Evolutionary conservation across 768 basidiomycete species (phyloP).

Genomic region (Rhodotorula taiwanensis): DNA sequence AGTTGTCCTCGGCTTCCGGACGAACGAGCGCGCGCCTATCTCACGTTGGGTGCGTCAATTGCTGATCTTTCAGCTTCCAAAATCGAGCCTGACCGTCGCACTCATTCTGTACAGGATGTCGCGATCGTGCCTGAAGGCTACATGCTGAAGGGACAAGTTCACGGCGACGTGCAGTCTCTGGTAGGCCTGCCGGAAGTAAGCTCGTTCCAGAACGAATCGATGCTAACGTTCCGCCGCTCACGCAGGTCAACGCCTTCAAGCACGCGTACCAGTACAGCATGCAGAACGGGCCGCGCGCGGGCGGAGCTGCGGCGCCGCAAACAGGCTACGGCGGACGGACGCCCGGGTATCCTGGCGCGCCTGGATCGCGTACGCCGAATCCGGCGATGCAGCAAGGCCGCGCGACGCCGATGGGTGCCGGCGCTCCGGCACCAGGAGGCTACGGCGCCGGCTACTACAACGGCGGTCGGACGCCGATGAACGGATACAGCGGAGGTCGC

Average conservation of each 20-base stretch:
- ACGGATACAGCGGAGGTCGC: neutral
- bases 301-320: neutral
- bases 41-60: conserved; percentile 88
- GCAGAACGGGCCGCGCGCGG: neutral
- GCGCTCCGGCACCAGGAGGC: no score
- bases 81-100: no score
- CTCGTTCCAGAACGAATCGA: no score
- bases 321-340: neutral
- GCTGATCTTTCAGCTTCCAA: neutral
- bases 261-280: conserved; percentile 14
- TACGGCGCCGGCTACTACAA: no score
- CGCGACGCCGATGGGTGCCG: no score
- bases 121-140: conserved; percentile 44
- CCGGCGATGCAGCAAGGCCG: no score
- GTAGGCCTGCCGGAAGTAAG: neutral
- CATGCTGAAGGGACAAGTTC: conserved; percentile 15
- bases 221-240: neutral
- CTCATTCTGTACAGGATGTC: conserved; percentile 41
- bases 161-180: conserved; percentile 19
- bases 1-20: conserved; percentile 85
- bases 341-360: conserved; percentile 10
- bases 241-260: conserved; percentile 31
- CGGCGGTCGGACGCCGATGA: no score
- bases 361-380: neutral
- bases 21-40: conserved; percentile 80